Base-by-base conservation (phyloP, 2,329 filamentous ascomycete genomes). In the Calonectria naviculata region DNA sequence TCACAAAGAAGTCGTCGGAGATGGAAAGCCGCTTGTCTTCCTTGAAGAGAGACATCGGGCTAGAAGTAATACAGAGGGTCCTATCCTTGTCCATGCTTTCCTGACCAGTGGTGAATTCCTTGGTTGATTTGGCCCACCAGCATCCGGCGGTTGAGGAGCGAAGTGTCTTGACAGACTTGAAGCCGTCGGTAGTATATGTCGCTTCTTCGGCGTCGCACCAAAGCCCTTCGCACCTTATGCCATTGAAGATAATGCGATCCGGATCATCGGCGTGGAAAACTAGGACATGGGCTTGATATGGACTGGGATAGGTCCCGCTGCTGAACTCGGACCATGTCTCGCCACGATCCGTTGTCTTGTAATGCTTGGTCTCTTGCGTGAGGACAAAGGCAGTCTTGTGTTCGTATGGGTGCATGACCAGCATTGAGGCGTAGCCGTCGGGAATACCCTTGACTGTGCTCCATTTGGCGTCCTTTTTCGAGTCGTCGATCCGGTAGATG, bases 171-270 rank as follows among this genome's bases (percentile, higher is more conserved):
- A 91, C 89, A 6, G 89, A 89, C 74, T 93, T 88, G 85, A 99
- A 99, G 74, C 94, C 94, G 82, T 98, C 93, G 17, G 89, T 92
- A 3, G 97, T 98, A 81, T 98, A 98, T 80, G 87, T 86, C 65
- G 89, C 85, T 70, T 89, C 83, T 71, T 89, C 83, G 79, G 93
- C 90, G 71, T 89, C 85, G 81, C 93, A 95, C 78, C 90, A 89
- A 29, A 90, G 86, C 52, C 89, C 87, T 21, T 88, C 84, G 80
- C 93, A 95, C 72, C 91, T 87, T 86, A 93, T 90, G 80, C 92
- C 91, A 81, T 95, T 93, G 85, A 97, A 95, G 72, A 99, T 90
- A 73, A 98, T 93, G 84, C 94, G 94, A 79, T 96, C 90, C 26
- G 93, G 91, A 81, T 99, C 94, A 74, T 85, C 87, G 66, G 94